Conservation (phyloP, 2,329 filamentous ascomycete species). For the Thielaviopsis euricoi region DNA sequence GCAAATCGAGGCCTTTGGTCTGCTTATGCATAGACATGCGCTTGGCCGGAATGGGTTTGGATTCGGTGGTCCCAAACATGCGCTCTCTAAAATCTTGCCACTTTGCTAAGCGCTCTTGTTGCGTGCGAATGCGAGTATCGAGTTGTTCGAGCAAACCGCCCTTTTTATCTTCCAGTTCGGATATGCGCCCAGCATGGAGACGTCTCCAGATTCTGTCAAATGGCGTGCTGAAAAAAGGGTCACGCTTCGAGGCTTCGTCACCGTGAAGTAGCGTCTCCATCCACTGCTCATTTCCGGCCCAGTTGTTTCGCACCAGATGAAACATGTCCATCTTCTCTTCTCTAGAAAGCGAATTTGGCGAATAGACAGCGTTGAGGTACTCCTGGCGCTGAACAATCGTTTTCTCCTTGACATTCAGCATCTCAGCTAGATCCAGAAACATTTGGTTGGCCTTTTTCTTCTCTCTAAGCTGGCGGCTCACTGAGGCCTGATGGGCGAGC, state of each 20-base stretch:
- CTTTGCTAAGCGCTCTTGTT: constrained; percentile 49
- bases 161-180: constrained; percentile 35
- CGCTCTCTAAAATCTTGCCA: constrained; percentile 54
- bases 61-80: constrained; percentile 23
- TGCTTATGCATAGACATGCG: constrained; percentile 14
- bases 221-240: constrained; percentile 45
- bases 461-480: constrained; percentile 40
- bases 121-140: constrained; percentile 47
- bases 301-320: constrained; percentile 51
- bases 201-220: constrained; percentile 59
- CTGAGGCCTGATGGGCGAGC: constrained; percentile 53
- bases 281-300: constrained; percentile 64
- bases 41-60: constrained; percentile 15
- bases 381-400: constrained; percentile 39
- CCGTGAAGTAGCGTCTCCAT: constrained; percentile 54
- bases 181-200: constrained; percentile 41
- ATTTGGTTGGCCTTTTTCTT: constrained; percentile 42
- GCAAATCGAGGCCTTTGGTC: constrained; percentile 33
- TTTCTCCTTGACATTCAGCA: constrained; percentile 47
- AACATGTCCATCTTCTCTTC: constrained; percentile 34
- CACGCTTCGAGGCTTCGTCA: constrained; percentile 37
- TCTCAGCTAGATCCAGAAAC: constrained; percentile 46
- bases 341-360: constrained; percentile 22
- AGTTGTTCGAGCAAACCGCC: constrained; percentile 52
- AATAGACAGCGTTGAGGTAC: constrained; percentile 19